Evolutionary conservation across 2,329 filamentous ascomycete genomes (phyloP).

Genomic region (Colletotrichum godetiae): DNA sequence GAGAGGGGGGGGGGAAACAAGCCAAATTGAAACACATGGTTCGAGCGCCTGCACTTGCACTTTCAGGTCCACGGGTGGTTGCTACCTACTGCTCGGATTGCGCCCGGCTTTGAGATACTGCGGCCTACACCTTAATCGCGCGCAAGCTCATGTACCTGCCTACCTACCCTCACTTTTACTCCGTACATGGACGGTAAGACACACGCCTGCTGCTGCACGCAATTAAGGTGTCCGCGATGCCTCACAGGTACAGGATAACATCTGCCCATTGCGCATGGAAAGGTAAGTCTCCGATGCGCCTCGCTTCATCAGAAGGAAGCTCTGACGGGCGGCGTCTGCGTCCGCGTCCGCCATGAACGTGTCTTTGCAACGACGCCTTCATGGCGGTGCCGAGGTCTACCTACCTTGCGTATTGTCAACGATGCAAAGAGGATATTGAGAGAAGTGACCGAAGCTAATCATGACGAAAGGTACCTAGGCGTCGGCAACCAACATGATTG

Average conservation of each 20-base stretch:
- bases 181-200: no score
- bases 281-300: not conserved
- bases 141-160: not conserved
- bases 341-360: not conserved
- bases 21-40: conserved; percentile 27
- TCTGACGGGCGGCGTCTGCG: not conserved
- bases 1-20: conserved; percentile 5
- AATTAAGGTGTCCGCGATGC: not conserved
- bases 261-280: not conserved
- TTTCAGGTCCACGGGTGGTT: not conserved
- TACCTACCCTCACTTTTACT: no score
- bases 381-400: not conserved
- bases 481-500: not conserved
- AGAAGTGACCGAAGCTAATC: not conserved
- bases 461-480: not conserved
- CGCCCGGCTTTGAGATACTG: conserved; percentile 3
- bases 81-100: conserved; percentile 6
- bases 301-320: not conserved
- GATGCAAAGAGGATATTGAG: not conserved
- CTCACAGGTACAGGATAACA: not conserved
- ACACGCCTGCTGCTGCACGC: not conserved
- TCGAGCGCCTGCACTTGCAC: conserved; percentile 31
- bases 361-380: not conserved
- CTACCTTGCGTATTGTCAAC: not conserved
- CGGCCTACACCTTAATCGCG: not conserved